These are phyloP conservation scores for Hippophae tibetana DNA, from an alignment of 306 rosid species.

Conservation along the genomic window DNA sequence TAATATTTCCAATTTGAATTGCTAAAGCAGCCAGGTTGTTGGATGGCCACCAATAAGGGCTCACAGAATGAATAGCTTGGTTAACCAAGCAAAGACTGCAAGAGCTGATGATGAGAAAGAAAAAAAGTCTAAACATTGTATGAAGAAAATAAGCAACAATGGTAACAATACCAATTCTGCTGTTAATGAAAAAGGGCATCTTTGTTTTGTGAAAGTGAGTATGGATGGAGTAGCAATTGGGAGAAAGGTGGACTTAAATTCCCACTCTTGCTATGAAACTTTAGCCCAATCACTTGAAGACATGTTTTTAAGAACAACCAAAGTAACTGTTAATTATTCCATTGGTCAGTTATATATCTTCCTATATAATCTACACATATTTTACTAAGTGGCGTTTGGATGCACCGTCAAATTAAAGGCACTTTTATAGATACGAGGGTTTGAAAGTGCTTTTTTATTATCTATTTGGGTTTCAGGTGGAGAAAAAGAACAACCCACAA, in stretches of 20 bases:
- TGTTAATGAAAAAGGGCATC: slow-evolving; percentile 30
- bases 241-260: slow-evolving; percentile 56
- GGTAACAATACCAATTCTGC: not conserved
- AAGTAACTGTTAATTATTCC: slow-evolving; percentile 12
- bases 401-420: too few relatives aligned
- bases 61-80: slow-evolving; percentile 53
- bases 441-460: not conserved
- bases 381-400: too few relatives aligned
- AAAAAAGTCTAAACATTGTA: slow-evolving; percentile 23
- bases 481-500: slow-evolving; percentile 28
- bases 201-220: slow-evolving; percentile 60
- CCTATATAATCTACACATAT: too few relatives aligned
- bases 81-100: slow-evolving; percentile 43
- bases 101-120: slow-evolving; percentile 32
- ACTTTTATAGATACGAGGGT: too few relatives aligned
- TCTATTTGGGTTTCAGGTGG: slow-evolving; percentile 16
- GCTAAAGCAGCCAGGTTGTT: slow-evolving; percentile 54
- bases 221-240: slow-evolving; percentile 57
- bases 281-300: slow-evolving; percentile 54
- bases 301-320: slow-evolving; percentile 43
- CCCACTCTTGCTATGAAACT: slow-evolving; percentile 55
- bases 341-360: slow-evolving; percentile 23
- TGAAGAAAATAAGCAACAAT: slow-evolving; percentile 24
- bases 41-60: slow-evolving; percentile 75
- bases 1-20: not conserved